Evolutionary conservation across 2,329 filamentous ascomycete genomes (phyloP), one percentile per base, ranked within the genome.

Genomic region (Allantophomopsis lycopodina): DNA sequence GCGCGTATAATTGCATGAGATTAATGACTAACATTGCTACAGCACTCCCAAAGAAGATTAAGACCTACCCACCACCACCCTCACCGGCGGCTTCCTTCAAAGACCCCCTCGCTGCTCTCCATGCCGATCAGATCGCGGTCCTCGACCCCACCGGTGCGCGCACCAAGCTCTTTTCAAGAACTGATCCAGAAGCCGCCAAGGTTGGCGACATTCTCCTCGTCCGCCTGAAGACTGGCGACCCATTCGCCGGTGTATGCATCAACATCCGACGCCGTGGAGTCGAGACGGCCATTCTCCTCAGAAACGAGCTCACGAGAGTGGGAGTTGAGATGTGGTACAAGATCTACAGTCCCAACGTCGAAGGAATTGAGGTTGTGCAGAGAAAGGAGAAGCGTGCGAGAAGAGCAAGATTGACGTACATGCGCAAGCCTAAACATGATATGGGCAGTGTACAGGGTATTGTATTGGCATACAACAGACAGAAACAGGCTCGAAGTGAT

Each of bases 311-410:
- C 51, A 88, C 85, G 49, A 76, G 83, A 51, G 76, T 93, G 6
- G 84, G 85, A 44, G 85, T 94, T 44, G 91, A 98, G 72, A 91
- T 94, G 85, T 94, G 86, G 79, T 87, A 83, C 63, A 98, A 98
- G 69, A 70, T 96, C 43, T 96, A 91, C 68, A 84, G 77, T 55
- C 89, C 89, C 44, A 82, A 84, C 55, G 81, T 96, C 23, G 77
- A 83, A 57, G 85, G 84, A 47, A 86, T 98, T 54, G 89, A 98
- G 64, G 81, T 98, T 51, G 83, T 96, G 60, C 85, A 94, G 74
- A 71, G 89, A 52, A 73, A 76, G 47, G 71, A 75, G 55, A 91
- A 87, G 79, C 76, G 86, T 59, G 85, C 86, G 48, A 79, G 88
- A 57, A 76, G 91, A 53, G 89, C 88, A 18, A 72, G 86, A 50